These are phyloP conservation scores for Mrakia blollopis DNA, from an alignment of 768 basidiomycete species.

Conservation along the genomic window DNA sequence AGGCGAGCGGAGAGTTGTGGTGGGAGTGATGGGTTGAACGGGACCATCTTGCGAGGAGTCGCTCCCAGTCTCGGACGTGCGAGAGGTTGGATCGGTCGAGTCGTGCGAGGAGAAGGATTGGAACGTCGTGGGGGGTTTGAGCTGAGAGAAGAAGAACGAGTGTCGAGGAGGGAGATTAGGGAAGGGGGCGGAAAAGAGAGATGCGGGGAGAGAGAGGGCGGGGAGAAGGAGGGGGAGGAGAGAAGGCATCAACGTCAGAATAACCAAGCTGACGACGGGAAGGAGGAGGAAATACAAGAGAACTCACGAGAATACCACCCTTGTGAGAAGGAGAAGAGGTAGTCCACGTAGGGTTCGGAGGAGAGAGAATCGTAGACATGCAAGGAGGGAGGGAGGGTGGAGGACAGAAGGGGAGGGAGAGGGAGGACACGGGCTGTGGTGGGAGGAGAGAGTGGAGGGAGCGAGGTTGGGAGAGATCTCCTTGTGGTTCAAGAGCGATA, in stretches of 20 bases:
- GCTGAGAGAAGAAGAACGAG: neutral
- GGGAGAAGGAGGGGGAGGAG: neutral
- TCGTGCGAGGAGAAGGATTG: neutral
- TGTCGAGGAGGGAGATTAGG: neutral
- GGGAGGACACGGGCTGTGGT: neutral
- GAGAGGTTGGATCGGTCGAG: neutral
- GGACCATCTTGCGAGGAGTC: neutral
- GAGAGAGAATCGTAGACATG: slow-evolving; percentile 13
- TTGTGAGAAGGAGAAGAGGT: slow-evolving; percentile 9
- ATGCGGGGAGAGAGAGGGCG: neutral
- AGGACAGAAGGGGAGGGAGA: neutral
- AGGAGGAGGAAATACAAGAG: neutral
- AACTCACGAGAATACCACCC: slow-evolving; percentile 26
- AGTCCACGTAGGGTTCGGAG: slow-evolving; percentile 3
- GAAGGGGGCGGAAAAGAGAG: neutral
- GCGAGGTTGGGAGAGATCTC: neutral
- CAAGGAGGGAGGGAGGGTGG: neutral
- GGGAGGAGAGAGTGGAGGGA: no score
- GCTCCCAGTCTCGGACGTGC: neutral
- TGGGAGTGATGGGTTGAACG: neutral
- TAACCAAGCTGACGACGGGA: neutral
- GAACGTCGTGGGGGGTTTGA: slow-evolving; percentile 1
- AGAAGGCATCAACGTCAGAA: slow-evolving; percentile 2
- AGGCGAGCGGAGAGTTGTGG: neutral
- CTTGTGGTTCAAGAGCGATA: neutral